phyloP scores from a whole-genome alignment of 2,329 filamentous ascomycete species.

The Proliferodiscus dingleyae region DNA sequence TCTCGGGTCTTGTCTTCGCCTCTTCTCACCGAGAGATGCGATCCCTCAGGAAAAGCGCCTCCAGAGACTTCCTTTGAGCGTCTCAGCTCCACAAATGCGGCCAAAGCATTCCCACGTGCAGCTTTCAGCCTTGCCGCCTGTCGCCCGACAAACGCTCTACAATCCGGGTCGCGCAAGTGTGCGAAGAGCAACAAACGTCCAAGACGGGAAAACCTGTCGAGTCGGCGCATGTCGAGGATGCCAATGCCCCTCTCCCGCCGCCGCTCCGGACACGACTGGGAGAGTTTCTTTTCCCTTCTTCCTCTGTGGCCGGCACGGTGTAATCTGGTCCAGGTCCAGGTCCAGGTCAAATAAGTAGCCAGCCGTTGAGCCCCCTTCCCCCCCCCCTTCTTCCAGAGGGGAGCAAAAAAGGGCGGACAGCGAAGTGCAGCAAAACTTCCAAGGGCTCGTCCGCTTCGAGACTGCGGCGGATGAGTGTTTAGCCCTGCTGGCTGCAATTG shows the following conservation, averaged over 20 bases:
- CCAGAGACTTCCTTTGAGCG: too few relatives aligned
- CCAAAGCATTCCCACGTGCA: not conserved
- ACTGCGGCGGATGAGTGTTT: conserved; percentile 14
- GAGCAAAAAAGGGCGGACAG: conserved; percentile 8
- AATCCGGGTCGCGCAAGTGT: not conserved
- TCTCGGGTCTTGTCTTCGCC: too few relatives aligned
- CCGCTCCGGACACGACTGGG: too few relatives aligned
- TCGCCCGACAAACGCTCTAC: not conserved
- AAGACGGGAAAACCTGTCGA: not conserved
- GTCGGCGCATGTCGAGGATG: not conserved
- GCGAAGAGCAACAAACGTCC: not conserved
- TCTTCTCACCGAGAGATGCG: too few relatives aligned
- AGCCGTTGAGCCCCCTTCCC: not conserved
- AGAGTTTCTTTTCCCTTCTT: too few relatives aligned
- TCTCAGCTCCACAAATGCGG: not conserved
- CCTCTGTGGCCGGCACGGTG: too few relatives aligned
- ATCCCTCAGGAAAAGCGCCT: too few relatives aligned
- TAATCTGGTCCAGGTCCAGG: too few relatives aligned
- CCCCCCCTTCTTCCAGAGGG: not conserved
- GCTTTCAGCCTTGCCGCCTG: not conserved
- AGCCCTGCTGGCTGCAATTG: conserved; percentile 4
- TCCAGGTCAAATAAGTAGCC: too few relatives aligned
- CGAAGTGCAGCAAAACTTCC: conserved; percentile 14
- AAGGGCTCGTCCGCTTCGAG: not conserved
- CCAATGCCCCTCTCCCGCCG: not conserved